Percentiles rank a stretch among this genome's conserved stretches.
Evolutionary conservation across 306 rosid genomes (phyloP).

Genomic region (Cucumis cinereus): DNA sequence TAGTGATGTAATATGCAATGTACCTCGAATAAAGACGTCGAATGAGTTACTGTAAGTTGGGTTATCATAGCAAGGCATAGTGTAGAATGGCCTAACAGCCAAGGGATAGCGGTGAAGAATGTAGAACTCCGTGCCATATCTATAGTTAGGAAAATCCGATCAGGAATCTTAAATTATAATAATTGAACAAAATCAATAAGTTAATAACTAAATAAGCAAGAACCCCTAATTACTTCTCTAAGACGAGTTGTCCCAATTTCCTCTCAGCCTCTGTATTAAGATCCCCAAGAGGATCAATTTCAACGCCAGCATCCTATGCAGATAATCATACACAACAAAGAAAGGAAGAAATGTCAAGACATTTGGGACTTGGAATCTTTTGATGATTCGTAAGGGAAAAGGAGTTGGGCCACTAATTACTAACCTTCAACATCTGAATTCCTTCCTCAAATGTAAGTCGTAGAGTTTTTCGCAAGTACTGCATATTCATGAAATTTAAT

Average conservation of each 20-base stretch:
- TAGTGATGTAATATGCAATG: neutral
- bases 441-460: constrained; percentile 89
- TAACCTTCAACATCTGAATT: constrained; percentile 82
- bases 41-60: constrained; percentile 72
- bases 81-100: constrained; percentile 86
- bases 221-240: constrained; percentile 47
- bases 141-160: constrained; percentile 13
- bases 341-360: neutral
- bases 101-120: constrained; percentile 82
- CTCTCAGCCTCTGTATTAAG: constrained; percentile 83
- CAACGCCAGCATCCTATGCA: constrained; percentile 70
- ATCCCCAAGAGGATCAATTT: constrained; percentile 81
- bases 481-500: constrained; percentile 17
- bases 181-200: neutral
- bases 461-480: constrained; percentile 71
- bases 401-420: no score
- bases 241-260: constrained; percentile 69
- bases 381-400: neutral
- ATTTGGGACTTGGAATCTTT: neutral
- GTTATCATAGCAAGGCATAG: constrained; percentile 88
- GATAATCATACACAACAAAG: constrained; percentile 4
- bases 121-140: constrained; percentile 89
- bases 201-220: neutral
- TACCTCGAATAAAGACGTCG: constrained; percentile 93
- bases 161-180: neutral